phyloP scores from a whole-genome alignment of 148 eudicot species.

The Silene conica region DNA sequence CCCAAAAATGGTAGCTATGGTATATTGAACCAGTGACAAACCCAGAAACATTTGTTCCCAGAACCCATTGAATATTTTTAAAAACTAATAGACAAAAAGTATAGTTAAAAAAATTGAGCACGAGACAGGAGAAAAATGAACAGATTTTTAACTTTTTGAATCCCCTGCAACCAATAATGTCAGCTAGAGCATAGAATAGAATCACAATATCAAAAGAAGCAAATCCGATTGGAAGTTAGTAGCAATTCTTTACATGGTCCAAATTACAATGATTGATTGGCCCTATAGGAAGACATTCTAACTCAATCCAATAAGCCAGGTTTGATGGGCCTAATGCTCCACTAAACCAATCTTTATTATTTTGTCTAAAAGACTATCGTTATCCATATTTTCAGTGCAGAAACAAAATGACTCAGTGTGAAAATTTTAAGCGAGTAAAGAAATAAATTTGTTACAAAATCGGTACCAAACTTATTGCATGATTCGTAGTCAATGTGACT shows the following conservation, averaged over 20 bases:
- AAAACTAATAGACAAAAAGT: not conserved
- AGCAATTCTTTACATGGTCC: not conserved
- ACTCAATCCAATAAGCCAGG: not conserved
- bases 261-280: not conserved
- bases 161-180: not conserved
- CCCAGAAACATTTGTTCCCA: not conserved
- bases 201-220: not conserved
- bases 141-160: not conserved
- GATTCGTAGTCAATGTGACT: not conserved
- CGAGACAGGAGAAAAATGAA: not conserved
- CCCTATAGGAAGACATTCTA: not conserved
- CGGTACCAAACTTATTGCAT: not conserved
- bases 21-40: not conserved
- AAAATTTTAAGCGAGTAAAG: not conserved
- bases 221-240: not conserved
- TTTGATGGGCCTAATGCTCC: not conserved
- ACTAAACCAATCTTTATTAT: not conserved
- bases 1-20: not conserved
- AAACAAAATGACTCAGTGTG: not conserved
- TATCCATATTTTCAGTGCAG: not conserved
- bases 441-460: too few relatives aligned
- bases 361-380: not conserved
- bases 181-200: slow-evolving; percentile 4
- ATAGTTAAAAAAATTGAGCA: not conserved
- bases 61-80: not conserved